Evolutionary conservation across 2,329 filamentous ascomycete genomes (phyloP).

Genomic region (Escovopsis sp.): DNA sequence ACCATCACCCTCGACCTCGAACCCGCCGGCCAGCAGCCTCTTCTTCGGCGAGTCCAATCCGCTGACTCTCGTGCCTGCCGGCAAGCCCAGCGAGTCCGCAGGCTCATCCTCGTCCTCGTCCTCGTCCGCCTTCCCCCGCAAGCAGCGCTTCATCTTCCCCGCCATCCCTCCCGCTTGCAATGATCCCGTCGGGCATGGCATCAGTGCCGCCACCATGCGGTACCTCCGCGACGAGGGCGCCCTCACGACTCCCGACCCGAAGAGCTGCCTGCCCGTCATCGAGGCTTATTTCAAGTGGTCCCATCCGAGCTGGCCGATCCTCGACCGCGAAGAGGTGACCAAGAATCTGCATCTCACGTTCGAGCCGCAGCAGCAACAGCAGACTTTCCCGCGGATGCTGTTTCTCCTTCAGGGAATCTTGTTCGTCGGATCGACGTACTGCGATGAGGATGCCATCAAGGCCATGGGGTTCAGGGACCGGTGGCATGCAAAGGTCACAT

Average conservation of each 20-base stretch:
- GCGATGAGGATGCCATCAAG: slow-evolving; percentile 28
- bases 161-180: slow-evolving; percentile 14
- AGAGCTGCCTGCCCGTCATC: slow-evolving; percentile 28
- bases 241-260: slow-evolving; percentile 29
- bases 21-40: slow-evolving; percentile 12
- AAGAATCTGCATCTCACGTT: slow-evolving; percentile 22
- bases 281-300: slow-evolving; percentile 42
- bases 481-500: slow-evolving; percentile 32
- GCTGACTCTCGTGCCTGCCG: slow-evolving; percentile 19
- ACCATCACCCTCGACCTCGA: neutral
- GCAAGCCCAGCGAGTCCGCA: too few relatives aligned
- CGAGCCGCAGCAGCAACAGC: slow-evolving; percentile 19
- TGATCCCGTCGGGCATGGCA: slow-evolving; percentile 17
- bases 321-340: slow-evolving; percentile 31
- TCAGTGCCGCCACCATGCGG: slow-evolving; percentile 31
- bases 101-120: slow-evolving; percentile 2
- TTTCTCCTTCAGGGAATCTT: slow-evolving; percentile 32
- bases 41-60: slow-evolving; percentile 27
- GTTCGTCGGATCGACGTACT: slow-evolving; percentile 39
- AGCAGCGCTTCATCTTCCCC: slow-evolving; percentile 16
- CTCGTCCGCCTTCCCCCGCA: neutral
- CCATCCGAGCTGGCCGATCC: slow-evolving; percentile 39
- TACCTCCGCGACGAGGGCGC: slow-evolving; percentile 31
- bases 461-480: slow-evolving; percentile 32
- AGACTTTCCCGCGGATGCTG: slow-evolving; percentile 21